Conservation (phyloP, 2,329 filamentous ascomycete genomes). For the Fusarium coicis region DNA sequence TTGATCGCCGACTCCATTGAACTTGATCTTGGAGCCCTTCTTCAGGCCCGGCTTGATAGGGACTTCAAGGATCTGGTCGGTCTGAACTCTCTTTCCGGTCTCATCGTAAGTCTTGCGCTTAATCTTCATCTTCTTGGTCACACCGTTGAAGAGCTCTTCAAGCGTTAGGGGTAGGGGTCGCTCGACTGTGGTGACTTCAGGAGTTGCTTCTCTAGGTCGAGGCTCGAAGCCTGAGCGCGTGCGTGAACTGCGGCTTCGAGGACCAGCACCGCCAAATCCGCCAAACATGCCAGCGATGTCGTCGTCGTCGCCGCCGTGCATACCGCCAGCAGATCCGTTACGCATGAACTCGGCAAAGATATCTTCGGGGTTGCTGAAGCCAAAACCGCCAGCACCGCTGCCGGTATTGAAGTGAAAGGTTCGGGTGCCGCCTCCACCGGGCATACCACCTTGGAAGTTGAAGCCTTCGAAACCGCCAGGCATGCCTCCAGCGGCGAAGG, state of each 20-base stretch:
- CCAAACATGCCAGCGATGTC: slow-evolving; percentile 67
- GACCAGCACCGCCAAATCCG: slow-evolving; percentile 55
- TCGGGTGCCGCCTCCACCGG: slow-evolving; percentile 57
- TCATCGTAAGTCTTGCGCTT: slow-evolving; percentile 95
- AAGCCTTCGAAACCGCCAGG: slow-evolving; percentile 64
- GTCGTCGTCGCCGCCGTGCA: slow-evolving; percentile 56
- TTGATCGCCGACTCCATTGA: slow-evolving; percentile 96
- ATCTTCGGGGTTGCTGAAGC: slow-evolving; percentile 83
- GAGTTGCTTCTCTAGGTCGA: slow-evolving; percentile 60
- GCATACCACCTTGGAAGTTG: slow-evolving; percentile 60
- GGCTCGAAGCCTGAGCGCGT: slow-evolving; percentile 55
- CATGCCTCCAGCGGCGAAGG: slow-evolving; percentile 68
- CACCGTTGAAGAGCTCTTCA: slow-evolving; percentile 88
- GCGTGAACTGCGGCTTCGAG: slow-evolving; percentile 54
- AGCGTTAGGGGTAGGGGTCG: slow-evolving; percentile 82
- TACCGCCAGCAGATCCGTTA: slow-evolving; percentile 53
- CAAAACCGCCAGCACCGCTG: slow-evolving; percentile 72
- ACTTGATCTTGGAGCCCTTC: slow-evolving; percentile 98
- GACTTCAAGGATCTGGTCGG: slow-evolving; percentile 92
- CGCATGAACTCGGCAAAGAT: slow-evolving; percentile 90
- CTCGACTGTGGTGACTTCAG: slow-evolving; percentile 92
- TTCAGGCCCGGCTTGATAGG: slow-evolving; percentile 96
- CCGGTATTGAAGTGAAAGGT: slow-evolving; percentile 74
- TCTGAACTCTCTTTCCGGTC: slow-evolving; percentile 83
- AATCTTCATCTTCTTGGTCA: slow-evolving; percentile 97